These are phyloP conservation scores for Micractinium conductrix DNA, from an alignment of 139 green algal genomes.

Conservation along the genomic window DNA sequence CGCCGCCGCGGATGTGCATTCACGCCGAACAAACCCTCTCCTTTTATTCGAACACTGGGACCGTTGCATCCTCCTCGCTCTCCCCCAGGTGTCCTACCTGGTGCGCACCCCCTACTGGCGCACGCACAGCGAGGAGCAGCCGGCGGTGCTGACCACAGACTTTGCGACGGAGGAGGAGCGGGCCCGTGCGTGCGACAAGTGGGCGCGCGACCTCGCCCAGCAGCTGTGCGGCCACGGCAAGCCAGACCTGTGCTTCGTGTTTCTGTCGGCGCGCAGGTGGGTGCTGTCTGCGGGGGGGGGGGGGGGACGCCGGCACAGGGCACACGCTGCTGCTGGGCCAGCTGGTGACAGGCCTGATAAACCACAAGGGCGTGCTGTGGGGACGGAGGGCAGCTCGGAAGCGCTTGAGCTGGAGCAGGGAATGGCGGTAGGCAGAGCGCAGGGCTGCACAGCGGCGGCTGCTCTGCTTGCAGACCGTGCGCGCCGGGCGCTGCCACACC, in stretches of 20 bases:
- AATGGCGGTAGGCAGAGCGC: too few relatives aligned
- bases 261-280: constrained; percentile 6
- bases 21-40: neutral
- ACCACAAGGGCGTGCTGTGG: too few relatives aligned
- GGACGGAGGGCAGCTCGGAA: too few relatives aligned
- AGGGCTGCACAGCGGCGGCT: too few relatives aligned
- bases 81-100: constrained; percentile 16
- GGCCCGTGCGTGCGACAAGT: constrained; percentile 1
- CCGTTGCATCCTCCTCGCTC: neutral
- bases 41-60: too few relatives aligned
- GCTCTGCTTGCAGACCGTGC: too few relatives aligned
- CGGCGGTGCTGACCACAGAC: constrained; percentile 16
- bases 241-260: constrained; percentile 30
- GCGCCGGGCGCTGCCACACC: too few relatives aligned
- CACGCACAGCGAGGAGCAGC: constrained; percentile 12
- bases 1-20: neutral
- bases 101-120: constrained; percentile 24
- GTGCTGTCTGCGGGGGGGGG: too few relatives aligned
- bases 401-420: too few relatives aligned
- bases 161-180: neutral
- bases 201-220: neutral
- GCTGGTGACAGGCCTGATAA: too few relatives aligned
- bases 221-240: constrained; percentile 14
- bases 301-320: too few relatives aligned
- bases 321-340: too few relatives aligned